Evolutionary conservation across 2,329 filamentous ascomycete genomes (phyloP), one percentile per base, ranked within the genome.

Genomic region (Dactylellina cionopaga): DNA sequence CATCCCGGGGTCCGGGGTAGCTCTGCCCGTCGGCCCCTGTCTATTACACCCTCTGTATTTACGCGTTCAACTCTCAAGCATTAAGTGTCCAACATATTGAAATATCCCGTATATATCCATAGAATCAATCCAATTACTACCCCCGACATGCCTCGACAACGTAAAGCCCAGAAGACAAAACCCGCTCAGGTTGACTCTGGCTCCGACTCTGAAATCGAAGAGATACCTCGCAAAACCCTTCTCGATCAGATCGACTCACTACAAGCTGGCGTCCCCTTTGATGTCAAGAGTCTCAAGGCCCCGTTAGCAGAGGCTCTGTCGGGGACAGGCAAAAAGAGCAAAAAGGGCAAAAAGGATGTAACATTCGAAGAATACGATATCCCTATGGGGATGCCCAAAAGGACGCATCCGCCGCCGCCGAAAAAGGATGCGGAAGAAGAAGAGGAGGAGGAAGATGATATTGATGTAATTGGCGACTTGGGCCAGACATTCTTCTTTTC

Each of bases 201-300:
- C 9, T 64, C 66, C 3, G 66, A 41, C 56, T 64, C 66, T 51
- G 66, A 71, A 13, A 37, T 64, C 66, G 66, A 71, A 52, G 66
- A 71, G 22, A 47, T 71, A 0, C 81, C 81, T 3, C 84, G 87
- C 43, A 85, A 89, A 79, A 94, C 91, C 0, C 83, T 95, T n/a
- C 83, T 92, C 68, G 84, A 93, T 64, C 79, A 93, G 27, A 91
- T 91, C 69, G 84, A 89, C 58, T 85, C 91, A 2, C 31, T 71
- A 15, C n/a, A 63, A 15, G 24, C 52, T 25, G 66, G 66, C 22
- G 58, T 71, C n/a, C 66, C 58, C 3, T 71, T 71, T 44, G 51
- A 64, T 25, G n/a, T 71, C 10, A 54, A 58, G 10, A 15, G 64
- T 2, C 49, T 71, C 11, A 31, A 62, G 87, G 78, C 81, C 90